A percentile compares a stretch with the other conserved stretches of the same genome.
Conservation (phyloP, 345 rosid genomes). For the Hypericum perforatum region DNA sequence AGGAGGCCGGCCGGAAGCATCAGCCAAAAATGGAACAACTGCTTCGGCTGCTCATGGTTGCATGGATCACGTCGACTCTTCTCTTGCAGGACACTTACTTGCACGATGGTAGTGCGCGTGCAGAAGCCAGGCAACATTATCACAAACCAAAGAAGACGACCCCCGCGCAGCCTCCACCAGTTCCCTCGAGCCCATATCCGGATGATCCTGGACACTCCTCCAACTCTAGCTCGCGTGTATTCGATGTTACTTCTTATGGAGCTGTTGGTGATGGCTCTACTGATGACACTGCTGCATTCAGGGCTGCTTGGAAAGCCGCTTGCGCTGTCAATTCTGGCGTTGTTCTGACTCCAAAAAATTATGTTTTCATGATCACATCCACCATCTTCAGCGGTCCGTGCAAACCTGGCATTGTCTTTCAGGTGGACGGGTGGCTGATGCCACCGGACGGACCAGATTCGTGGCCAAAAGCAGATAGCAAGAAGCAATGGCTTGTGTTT, state of each 20-base stretch:
- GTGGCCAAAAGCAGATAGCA: slow-evolving; percentile 75
- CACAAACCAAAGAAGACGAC: too few relatives aligned
- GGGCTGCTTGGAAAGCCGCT: slow-evolving; percentile 79
- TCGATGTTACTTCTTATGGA: slow-evolving; percentile 64
- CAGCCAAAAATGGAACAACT: too few relatives aligned
- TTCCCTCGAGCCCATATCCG: slow-evolving; percentile 66
- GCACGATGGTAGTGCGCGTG: too few relatives aligned
- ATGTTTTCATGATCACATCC: slow-evolving; percentile 65
- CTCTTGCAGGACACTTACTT: too few relatives aligned
- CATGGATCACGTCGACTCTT: too few relatives aligned
- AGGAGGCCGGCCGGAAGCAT: too few relatives aligned
- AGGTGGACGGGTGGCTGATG: slow-evolving; percentile 73
- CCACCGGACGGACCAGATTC: slow-evolving; percentile 85
- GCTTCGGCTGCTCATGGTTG: too few relatives aligned
- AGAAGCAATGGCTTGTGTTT: slow-evolving; percentile 84
- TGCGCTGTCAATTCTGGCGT: slow-evolving; percentile 50
- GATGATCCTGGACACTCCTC: slow-evolving; percentile 32
- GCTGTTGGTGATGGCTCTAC: slow-evolving; percentile 79
- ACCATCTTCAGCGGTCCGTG: slow-evolving; percentile 92
- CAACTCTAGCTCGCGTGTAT: slow-evolving; percentile 26
- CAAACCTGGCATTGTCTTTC: slow-evolving; percentile 68
- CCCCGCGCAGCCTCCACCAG: slow-evolving; percentile 18
- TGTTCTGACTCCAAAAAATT: slow-evolving; percentile 54
- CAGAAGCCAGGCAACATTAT: too few relatives aligned
- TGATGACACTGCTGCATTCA: slow-evolving; percentile 76